phyloP scores from a whole-genome alignment of 805 yeast species.

The Zygosaccharomyces rouxii region DNA sequence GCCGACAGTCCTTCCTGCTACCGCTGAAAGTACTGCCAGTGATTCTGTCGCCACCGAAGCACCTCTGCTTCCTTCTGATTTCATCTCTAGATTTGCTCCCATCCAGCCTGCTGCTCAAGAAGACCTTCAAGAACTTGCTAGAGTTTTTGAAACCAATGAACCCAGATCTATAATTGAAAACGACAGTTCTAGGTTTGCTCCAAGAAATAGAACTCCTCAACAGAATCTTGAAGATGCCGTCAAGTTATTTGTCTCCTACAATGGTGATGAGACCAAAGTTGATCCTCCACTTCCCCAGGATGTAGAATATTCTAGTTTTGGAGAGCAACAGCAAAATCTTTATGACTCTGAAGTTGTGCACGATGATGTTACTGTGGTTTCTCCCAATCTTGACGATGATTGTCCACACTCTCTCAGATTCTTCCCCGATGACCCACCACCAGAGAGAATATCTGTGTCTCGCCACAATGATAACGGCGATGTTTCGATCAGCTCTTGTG shows the following conservation, averaged over 20 bases:
- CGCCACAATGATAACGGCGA: constrained; percentile 1
- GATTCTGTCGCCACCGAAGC: neutral
- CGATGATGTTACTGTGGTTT: neutral
- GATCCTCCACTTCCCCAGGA: neutral
- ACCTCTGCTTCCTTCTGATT: neutral
- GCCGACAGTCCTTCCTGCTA: neutral
- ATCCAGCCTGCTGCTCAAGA: neutral
- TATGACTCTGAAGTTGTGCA: neutral
- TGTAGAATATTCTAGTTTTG: neutral
- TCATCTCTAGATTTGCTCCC: neutral
- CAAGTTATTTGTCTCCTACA: neutral
- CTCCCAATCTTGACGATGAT: neutral
- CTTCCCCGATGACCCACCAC: neutral
- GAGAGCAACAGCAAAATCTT: neutral
- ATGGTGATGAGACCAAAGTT: neutral
- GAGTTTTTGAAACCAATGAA: neutral
- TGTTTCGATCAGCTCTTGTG: neutral
- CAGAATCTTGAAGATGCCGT: neutral
- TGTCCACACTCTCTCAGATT: neutral
- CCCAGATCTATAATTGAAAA: neutral
- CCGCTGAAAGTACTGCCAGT: neutral
- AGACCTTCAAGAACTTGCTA: neutral
- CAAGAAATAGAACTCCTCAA: neutral
- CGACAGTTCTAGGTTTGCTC: neutral
- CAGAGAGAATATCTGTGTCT: neutral